phyloP scores from a whole-genome alignment of 202 grass and related monocot species.

The Setaria italica region DNA sequence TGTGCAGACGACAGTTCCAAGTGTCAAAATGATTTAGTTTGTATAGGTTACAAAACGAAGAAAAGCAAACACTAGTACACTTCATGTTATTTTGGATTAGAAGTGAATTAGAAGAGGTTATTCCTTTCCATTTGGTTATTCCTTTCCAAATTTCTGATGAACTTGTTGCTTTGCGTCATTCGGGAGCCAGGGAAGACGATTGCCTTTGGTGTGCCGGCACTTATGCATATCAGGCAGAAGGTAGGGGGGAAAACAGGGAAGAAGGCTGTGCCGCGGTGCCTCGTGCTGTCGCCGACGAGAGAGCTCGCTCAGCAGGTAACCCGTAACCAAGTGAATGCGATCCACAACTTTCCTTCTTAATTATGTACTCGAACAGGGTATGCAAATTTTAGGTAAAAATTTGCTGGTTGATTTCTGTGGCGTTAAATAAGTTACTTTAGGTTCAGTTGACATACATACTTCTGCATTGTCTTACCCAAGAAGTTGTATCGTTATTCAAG shows the following conservation, averaged over 20 bases:
- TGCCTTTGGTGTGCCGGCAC: slow-evolving; percentile 86
- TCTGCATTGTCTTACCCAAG: not conserved
- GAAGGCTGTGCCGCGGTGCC: slow-evolving; percentile 73
- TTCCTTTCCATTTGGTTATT: not conserved
- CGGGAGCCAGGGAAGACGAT: slow-evolving; percentile 73
- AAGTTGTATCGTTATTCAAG: not conserved
- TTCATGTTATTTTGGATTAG: not conserved
- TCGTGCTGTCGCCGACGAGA: slow-evolving; percentile 92
- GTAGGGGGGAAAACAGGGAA: slow-evolving; percentile 57
- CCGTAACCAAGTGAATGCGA: slow-evolving; percentile 33
- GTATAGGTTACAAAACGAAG: not conserved
- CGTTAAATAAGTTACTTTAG: not conserved
- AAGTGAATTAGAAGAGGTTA: not conserved
- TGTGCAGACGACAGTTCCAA: not conserved
- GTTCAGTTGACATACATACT: not conserved
- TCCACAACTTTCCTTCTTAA: slow-evolving; percentile 18
- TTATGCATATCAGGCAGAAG: slow-evolving; percentile 89
- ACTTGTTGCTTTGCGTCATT: slow-evolving; percentile 14
- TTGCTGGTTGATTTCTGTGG: not conserved
- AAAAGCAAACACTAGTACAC: not conserved
- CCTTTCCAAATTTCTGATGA: slow-evolving; percentile 16
- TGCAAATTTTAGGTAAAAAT: slow-evolving; percentile 9
- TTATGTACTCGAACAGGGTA: not conserved
- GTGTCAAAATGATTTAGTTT: not conserved
- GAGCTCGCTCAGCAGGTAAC: slow-evolving; percentile 96